A percentile compares a stretch with the other conserved stretches of the same genome.
phyloP scores from a whole-genome alignment of 176 grass and related monocot species.

The Melocanna baccifera region DNA sequence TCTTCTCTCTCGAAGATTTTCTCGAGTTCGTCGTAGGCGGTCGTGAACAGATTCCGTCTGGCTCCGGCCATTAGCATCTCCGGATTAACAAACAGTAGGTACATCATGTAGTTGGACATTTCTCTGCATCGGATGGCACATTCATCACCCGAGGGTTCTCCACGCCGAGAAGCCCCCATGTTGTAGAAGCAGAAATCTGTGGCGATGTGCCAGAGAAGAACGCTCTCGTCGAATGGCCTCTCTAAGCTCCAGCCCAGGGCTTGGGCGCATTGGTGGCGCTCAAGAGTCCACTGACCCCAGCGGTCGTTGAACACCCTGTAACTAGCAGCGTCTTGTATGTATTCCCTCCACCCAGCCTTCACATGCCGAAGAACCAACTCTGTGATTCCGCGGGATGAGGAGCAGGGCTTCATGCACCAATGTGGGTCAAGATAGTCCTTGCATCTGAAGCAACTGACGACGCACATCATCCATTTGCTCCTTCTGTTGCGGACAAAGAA shows the following conservation, averaged over 20 bases:
- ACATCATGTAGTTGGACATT: constrained; percentile 20
- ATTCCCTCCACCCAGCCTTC: background rate
- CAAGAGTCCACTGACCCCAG: background rate
- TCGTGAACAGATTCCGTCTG: background rate
- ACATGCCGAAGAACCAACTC: background rate
- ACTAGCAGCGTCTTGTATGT: background rate
- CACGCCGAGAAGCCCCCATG: background rate
- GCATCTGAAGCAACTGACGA: background rate
- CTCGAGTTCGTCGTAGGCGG: background rate
- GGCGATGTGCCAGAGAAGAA: background rate
- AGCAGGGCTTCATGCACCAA: background rate
- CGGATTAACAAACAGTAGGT: background rate
- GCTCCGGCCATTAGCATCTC: background rate
- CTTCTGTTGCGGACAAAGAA: background rate
- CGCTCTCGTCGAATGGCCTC: background rate
- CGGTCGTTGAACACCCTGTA: background rate
- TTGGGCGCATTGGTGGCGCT: background rate
- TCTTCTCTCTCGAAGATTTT: background rate
- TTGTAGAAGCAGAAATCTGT: constrained; percentile 4
- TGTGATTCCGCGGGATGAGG: background rate
- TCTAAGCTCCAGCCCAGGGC: background rate
- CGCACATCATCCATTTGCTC: background rate
- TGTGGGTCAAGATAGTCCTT: background rate
- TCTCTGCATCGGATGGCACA: background rate
- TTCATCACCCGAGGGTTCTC: too few species aligned